Base-by-base conservation (phyloP, 257 asterid genomes). In the Mitragyna speciosa region DNA sequence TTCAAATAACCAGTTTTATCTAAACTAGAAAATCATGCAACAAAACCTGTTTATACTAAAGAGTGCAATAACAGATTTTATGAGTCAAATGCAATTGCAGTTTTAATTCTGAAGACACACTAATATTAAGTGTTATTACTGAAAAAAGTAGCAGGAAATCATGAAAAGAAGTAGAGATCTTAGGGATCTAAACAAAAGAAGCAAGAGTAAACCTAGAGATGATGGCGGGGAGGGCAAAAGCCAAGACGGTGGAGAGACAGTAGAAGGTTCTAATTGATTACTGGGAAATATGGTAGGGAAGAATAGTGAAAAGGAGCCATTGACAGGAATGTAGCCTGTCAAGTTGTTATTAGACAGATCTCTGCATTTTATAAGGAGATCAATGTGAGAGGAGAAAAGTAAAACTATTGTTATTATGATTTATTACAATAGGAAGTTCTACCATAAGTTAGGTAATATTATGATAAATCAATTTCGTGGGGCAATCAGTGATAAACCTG, bases 291-390 rank as follows among this genome's bases (percentile, higher is more conserved):
- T 96, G 91, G 73, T 78, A 85, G 43, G 84, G 20, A 70, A 72
- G 52, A 84, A 73, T 69, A 79, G 93, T 77, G 86, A 87, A 86
- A 96, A 96, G 84, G 99, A 96, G 82, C 99, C 99, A 83, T 91
- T 91, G 71, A 86, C 83, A 61, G 99, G 99, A 85, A 85, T 88
- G 71, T 31, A 76, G 68, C 99, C 99, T 4, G 85, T 70, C 73
- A 96, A 88, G 0, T 36, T 16, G 85, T 96, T 96, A 86, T 76
- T 89, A 70, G 99, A 96, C 80, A 96, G 95, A 94, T 96, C 99
- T 63, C 99, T 96, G 94, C 89, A 87, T 81, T 63, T 79, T 65
- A 83, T 72, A 82, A 70, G 77, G 67, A 54, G 68, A 86, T 56
- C 30, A 67, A 48, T 59, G 72, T 84, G 79, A 81, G 79, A 76